A percentile compares a stretch with the other conserved stretches of the same genome.
Evolutionary conservation across 306 rosid species (phyloP).

Genomic region (Erythrophleum fordii): DNA sequence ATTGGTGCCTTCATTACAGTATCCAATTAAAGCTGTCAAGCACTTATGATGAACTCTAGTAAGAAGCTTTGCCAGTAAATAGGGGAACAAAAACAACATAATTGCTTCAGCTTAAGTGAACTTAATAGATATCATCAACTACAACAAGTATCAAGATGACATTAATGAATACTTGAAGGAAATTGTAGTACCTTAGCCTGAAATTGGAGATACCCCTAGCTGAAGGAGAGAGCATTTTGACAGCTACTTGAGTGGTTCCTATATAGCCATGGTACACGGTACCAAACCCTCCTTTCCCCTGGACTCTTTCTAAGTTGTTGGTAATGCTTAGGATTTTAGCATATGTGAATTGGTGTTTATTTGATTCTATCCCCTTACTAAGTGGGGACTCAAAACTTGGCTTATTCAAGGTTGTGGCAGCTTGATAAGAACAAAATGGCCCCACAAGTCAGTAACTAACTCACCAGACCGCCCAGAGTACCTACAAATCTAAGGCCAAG

Average conservation of each 20-base stretch:
- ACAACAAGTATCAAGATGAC: neutral
- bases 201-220: constrained; percentile 44
- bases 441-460: neutral
- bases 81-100: too few species aligned
- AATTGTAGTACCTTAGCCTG: constrained; percentile 38
- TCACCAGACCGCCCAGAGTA: neutral
- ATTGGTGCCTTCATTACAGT: constrained; percentile 30
- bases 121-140: neutral
- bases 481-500: too few species aligned
- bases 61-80: constrained; percentile 38
- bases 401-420: neutral
- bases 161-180: neutral
- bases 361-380: neutral
- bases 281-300: constrained; percentile 58
- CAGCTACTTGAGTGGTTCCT: constrained; percentile 43
- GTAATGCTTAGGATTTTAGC: constrained; percentile 42
- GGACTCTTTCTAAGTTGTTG: constrained; percentile 38
- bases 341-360: constrained; percentile 32
- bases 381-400: neutral
- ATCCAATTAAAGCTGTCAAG: constrained; percentile 31
- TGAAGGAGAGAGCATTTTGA: constrained; percentile 48
- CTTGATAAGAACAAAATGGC: neutral
- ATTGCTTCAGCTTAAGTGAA: neutral
- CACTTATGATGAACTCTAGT: constrained; percentile 42
- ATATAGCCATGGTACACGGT: constrained; percentile 44